Evolutionary conservation across 2,329 filamentous ascomycete species (phyloP).

Genomic region (Stachybotrys chartarum): DNA sequence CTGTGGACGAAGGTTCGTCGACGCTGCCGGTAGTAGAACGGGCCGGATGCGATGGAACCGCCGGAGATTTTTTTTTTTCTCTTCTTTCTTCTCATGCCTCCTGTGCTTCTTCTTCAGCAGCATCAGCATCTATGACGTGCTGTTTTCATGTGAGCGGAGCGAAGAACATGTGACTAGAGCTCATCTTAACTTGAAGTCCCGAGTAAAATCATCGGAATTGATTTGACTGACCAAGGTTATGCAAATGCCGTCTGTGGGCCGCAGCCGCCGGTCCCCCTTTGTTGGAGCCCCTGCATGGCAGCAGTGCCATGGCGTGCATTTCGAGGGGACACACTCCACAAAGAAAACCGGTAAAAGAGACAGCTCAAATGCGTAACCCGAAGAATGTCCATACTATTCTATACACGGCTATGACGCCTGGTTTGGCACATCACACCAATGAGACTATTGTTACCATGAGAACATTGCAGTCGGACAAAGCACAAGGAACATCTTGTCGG

Average conservation of each 20-base stretch:
- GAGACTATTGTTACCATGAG: too few species aligned
- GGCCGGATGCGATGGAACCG: neutral
- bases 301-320: neutral
- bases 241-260: neutral
- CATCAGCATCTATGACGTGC: too few species aligned
- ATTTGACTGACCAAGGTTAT: neutral
- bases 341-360: too few species aligned
- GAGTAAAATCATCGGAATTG: neutral
- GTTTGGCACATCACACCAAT: too few species aligned
- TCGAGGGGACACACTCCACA: neutral
- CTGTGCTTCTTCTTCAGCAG: neutral
- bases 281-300: neutral
- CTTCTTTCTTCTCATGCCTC: neutral
- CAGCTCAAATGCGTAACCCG: too few species aligned
- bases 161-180: neutral
- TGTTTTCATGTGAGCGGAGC: too few species aligned
- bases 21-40: neutral
- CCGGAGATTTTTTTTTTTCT: neutral
- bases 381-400: too few species aligned
- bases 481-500: too few species aligned
- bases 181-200: neutral
- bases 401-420: too few species aligned
- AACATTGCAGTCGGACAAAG: too few species aligned
- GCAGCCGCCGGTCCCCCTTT: neutral
- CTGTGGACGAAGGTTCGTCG: neutral